Evolutionary conservation across 768 basidiomycete genomes (phyloP).

Genomic region (Infundibulicybe gibba): DNA sequence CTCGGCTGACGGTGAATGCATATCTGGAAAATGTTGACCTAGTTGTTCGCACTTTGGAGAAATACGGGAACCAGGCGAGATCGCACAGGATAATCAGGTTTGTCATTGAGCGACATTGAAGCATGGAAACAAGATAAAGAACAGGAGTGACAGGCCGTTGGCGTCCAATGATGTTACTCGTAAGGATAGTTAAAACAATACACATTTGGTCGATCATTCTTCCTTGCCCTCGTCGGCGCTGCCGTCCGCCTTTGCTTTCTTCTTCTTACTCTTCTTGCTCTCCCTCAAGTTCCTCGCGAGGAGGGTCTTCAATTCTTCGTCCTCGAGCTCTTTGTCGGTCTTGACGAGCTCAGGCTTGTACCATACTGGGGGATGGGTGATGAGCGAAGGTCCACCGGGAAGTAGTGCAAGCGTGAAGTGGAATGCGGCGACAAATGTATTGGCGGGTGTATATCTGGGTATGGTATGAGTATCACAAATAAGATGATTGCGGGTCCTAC

Average conservation of each 20-base stretch:
- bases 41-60: conserved; percentile 74
- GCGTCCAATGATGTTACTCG: neutral
- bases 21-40: conserved; percentile 90
- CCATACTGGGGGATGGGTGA: conserved; percentile 89
- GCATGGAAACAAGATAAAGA: too few species aligned
- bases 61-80: conserved; percentile 72
- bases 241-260: conserved; percentile 57
- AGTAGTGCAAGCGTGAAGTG: conserved; percentile 96
- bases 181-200: neutral
- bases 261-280: conserved; percentile 92
- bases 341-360: conserved; percentile 91
- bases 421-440: conserved; percentile 89
- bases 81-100: neutral
- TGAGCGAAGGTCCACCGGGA: conserved; percentile 81
- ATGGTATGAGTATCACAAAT: conserved; percentile 1
- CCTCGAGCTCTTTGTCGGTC: conserved; percentile 85
- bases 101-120: too few species aligned
- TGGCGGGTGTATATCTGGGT: conserved; percentile 70
- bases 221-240: conserved; percentile 36
- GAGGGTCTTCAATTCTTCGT: conserved; percentile 79
- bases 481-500: conserved; percentile 22
- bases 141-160: too few species aligned
- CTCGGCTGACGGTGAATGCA: conserved; percentile 78
- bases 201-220: conserved; percentile 15
- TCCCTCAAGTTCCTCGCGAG: conserved; percentile 80